These are phyloP conservation scores for Gossypium rotundifolium DNA, from an alignment of 345 rosid species.

Conservation along the genomic window DNA sequence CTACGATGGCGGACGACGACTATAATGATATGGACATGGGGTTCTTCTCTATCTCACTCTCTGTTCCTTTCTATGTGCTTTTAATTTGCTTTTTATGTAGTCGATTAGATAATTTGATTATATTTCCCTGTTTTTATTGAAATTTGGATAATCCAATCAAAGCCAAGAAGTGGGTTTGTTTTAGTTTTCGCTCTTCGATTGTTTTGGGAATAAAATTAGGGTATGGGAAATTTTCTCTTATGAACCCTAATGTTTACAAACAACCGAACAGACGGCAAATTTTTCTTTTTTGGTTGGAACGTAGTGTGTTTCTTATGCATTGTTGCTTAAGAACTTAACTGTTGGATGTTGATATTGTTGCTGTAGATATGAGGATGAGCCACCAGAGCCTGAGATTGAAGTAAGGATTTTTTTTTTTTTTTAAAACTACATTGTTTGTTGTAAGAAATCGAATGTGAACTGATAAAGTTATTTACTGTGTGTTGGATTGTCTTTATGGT, in stretches of 20 bases:
- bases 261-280: background rate
- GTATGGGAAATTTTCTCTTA: background rate
- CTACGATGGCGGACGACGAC: slow-evolving; percentile 71
- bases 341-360: background rate
- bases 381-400: slow-evolving; percentile 79
- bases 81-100: background rate
- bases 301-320: background rate
- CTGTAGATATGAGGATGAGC: slow-evolving; percentile 83
- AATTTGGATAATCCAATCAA: background rate
- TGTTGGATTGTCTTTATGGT: slow-evolving; percentile 5
- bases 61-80: background rate
- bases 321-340: slow-evolving; percentile 1
- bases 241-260: background rate
- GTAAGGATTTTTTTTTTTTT: slow-evolving; percentile 27
- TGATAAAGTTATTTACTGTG: background rate
- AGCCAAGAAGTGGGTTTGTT: background rate
- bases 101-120: background rate
- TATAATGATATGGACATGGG: slow-evolving; percentile 65
- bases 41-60: slow-evolving; percentile 16
- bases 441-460: background rate
- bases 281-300: background rate
- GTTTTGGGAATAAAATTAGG: background rate
- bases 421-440: background rate
- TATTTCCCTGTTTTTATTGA: background rate
- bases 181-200: background rate